Evolutionary conservation across 2,329 filamentous ascomycete species (phyloP), one percentile per base, ranked within the genome.

Genomic region (Hymenoscyphus fructigenus): DNA sequence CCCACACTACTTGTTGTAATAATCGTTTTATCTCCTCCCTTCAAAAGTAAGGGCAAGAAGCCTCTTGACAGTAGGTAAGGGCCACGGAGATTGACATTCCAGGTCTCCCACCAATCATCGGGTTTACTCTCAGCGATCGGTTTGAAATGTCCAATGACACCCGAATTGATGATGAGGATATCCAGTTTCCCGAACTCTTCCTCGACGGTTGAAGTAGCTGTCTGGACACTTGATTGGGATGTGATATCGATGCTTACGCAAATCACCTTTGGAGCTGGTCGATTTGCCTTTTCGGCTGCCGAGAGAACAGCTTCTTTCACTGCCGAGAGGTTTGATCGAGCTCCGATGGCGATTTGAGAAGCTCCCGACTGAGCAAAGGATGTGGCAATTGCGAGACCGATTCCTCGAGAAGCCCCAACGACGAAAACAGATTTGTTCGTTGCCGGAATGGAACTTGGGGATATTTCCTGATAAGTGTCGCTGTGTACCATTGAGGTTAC

Each of bases 361-460:
- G 81, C 82, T 4, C 83, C 82, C 4, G 85, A 84, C 68, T 76
- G 76, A 23, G 85, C 85, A 69, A 82, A 88, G 10, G 83, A 81
- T n/a, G 84, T 71, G 0, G 84, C 85, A 3, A 81, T 84, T 15
- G 81, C 79, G 2, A 77, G 77, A 5, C 86, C 85, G 41, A 87
- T 80, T 2, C 85, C 84, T 47, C 80, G 82, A 2, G 81, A 83
- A 0, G 81, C 84, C 9, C 85, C 86, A 0, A 81, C 85, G 60
- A 88, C 81, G 64, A 89, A 78, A 57, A 81, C 74, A 7, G 74
- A 72, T 60, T 78, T 78, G 5, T 76, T 76, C 3, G 71, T 60
- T 34, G 66, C 81, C 69, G 41, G 74, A 71, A 32, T 78, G 76
- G 20, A 71, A 67, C 17, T 78, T 76, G 65, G 80, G 75, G 71